Evolutionary conservation across 129 eudicot genomes (phyloP).

Genomic region (Deinandra increscens): DNA sequence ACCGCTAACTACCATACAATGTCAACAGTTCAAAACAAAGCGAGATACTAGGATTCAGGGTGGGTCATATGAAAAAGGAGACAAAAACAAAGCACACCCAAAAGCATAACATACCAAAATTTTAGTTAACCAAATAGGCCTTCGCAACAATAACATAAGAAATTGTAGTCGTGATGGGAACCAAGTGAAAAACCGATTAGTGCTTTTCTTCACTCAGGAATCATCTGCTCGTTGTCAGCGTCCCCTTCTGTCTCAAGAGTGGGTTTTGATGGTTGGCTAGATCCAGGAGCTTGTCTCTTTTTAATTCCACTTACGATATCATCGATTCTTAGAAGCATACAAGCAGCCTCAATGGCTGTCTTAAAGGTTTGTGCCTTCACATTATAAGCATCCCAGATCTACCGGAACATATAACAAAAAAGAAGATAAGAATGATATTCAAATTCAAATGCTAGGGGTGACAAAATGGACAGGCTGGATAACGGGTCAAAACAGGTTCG

Average conservation of each 20-base stretch:
- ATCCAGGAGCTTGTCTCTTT: slow-evolving; percentile 72
- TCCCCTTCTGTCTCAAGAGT: slow-evolving; percentile 49
- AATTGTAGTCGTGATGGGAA: not conserved
- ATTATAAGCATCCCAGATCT: slow-evolving; percentile 90
- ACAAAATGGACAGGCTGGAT: not conserved
- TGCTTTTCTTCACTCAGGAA: slow-evolving; percentile 45
- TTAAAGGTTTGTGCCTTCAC: slow-evolving; percentile 88
- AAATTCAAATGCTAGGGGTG: not conserved
- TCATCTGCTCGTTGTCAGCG: slow-evolving; percentile 61
- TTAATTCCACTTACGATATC: slow-evolving; percentile 88
- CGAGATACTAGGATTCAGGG: slow-evolving; percentile 11
- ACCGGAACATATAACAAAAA: not conserved
- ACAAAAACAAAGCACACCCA: slow-evolving; percentile 1
- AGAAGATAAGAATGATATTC: no score
- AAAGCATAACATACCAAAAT: slow-evolving; percentile 29
- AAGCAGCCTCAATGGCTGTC: slow-evolving; percentile 84
- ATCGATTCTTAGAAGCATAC: slow-evolving; percentile 88
- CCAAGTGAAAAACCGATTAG: slow-evolving; percentile 8
- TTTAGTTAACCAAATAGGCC: slow-evolving; percentile 24
- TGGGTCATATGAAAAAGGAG: not conserved
- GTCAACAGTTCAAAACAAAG: slow-evolving; percentile 15
- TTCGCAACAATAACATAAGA: not conserved
- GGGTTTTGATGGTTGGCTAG: slow-evolving; percentile 46
- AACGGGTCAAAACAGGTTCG: not conserved
- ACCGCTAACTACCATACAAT: slow-evolving; percentile 22